Percentiles rank a stretch among this genome's conserved stretches.
Evolutionary conservation across 805 yeast species (phyloP).

Genomic region (Kodamaea fukazawae): DNA sequence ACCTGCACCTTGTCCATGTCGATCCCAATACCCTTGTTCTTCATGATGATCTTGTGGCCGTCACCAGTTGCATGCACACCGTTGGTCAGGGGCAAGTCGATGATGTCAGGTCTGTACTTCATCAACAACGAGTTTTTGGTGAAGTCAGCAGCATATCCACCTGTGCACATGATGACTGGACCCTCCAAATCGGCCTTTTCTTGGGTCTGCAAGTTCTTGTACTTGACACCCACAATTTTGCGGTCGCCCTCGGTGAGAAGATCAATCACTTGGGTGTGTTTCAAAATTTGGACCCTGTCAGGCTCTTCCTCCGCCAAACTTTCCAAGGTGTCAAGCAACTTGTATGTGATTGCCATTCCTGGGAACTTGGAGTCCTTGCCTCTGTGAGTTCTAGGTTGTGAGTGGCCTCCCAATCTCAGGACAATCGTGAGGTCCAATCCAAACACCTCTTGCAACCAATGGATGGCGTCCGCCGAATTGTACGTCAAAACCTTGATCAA

Average conservation of each 20-base stretch:
- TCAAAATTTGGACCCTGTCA: conserved; percentile 28
- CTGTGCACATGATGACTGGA: conserved; percentile 61
- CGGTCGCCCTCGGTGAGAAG: conserved; percentile 32
- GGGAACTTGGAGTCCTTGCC: conserved; percentile 66
- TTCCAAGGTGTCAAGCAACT: conserved; percentile 50
- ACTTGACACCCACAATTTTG: conserved; percentile 27
- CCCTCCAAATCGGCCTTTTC: conserved; percentile 40
- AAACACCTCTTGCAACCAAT: conserved; percentile 68
- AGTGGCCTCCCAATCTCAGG: conserved; percentile 81
- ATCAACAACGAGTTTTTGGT: conserved; percentile 50
- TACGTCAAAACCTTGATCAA: conserved; percentile 59
- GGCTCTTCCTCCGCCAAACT: conserved; percentile 45
- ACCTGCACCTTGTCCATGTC: conserved; percentile 67
- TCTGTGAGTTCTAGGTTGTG: conserved; percentile 76
- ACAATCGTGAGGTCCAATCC: conserved; percentile 63
- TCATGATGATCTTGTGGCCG: conserved; percentile 55
- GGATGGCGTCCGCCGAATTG: conserved; percentile 64
- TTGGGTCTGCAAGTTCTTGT: conserved; percentile 31
- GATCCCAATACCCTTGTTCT: conserved; percentile 51
- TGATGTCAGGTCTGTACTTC: conserved; percentile 58
- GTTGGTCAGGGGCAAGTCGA: conserved; percentile 57
- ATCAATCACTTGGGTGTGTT: conserved; percentile 34
- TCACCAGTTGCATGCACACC: conserved; percentile 64
- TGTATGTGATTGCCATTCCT: conserved; percentile 63
- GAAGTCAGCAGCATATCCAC: conserved; percentile 68